These are phyloP conservation scores for Solanum corneliomulleri DNA, from an alignment of 257 asterid species.

Conservation along the genomic window DNA sequence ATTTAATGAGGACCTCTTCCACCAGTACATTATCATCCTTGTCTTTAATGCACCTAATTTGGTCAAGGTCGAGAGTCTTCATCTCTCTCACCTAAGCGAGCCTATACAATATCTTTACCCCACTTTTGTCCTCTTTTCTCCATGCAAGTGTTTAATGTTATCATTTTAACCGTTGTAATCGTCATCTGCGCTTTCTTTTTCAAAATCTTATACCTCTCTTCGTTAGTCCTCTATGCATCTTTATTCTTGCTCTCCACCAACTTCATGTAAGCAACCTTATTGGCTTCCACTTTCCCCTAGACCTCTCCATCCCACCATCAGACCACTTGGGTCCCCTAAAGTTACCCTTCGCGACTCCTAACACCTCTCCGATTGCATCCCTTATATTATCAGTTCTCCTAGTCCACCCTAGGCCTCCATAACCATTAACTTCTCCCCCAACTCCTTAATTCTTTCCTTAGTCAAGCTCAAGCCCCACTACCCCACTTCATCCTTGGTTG, in stretches of 20 bases:
- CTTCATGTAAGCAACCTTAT: background rate
- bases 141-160: background rate
- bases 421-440: background rate
- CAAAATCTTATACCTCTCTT: background rate
- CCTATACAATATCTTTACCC: too few relatives aligned
- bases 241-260: background rate
- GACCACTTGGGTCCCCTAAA: background rate
- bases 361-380: background rate
- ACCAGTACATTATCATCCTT: background rate
- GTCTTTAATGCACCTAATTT: background rate
- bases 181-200: background rate
- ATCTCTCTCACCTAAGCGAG: too few relatives aligned
- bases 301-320: background rate
- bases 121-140: background rate
- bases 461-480: background rate
- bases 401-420: background rate
- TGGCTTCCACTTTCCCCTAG: background rate
- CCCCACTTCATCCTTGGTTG: background rate
- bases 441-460: background rate
- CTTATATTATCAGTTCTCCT: background rate
- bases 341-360: background rate
- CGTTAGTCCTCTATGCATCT: background rate
- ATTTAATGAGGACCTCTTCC: background rate
- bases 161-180: background rate
- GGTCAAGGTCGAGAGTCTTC: too few relatives aligned